A percentile compares a stretch with the other conserved stretches of the same genome.
Conservation (phyloP, 352 stramenopile species). For the Phytophthora sojae region DNA sequence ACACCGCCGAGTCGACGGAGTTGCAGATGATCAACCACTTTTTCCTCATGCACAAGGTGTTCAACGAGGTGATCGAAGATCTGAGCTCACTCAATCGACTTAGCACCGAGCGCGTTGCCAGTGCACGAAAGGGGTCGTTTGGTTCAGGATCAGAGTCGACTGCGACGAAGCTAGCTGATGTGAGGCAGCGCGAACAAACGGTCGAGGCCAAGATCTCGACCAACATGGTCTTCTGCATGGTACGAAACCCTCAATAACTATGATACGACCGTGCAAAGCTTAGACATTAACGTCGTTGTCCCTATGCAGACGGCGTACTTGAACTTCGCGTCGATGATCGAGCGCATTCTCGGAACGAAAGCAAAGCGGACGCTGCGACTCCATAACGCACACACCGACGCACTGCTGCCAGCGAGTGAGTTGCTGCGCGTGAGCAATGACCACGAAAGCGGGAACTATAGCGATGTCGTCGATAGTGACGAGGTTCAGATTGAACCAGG, state of each 20-base stretch:
- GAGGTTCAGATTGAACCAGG: background rate
- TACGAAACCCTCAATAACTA: slow-evolving; percentile 18
- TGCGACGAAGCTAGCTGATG: slow-evolving; percentile 1
- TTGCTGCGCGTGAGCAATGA: background rate
- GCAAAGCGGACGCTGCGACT: background rate
- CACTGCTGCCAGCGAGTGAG: slow-evolving; percentile 14
- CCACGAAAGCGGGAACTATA: background rate
- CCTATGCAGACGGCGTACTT: slow-evolving; percentile 19
- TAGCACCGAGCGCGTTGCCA: slow-evolving; percentile 35
- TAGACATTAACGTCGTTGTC: no score
- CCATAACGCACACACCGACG: slow-evolving; percentile 12
- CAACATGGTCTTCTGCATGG: slow-evolving; percentile 53
- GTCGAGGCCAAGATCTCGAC: slow-evolving; percentile 44
- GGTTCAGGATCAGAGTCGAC: background rate
- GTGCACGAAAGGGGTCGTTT: slow-evolving; percentile 9
- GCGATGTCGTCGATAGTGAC: background rate
- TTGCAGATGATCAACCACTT: slow-evolving; percentile 58
- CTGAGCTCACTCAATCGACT: slow-evolving; percentile 50
- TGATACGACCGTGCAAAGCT: no score
- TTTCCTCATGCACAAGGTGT: slow-evolving; percentile 52
- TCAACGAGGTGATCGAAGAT: slow-evolving; percentile 54
- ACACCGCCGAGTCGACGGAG: slow-evolving; percentile 25
- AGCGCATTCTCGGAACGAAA: slow-evolving; percentile 16
- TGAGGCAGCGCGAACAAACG: slow-evolving; percentile 17
- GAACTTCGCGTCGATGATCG: slow-evolving; percentile 29